These are phyloP conservation scores for Amanita muscaria DNA, from an alignment of 768 basidiomycete species.

Conservation along the genomic window DNA sequence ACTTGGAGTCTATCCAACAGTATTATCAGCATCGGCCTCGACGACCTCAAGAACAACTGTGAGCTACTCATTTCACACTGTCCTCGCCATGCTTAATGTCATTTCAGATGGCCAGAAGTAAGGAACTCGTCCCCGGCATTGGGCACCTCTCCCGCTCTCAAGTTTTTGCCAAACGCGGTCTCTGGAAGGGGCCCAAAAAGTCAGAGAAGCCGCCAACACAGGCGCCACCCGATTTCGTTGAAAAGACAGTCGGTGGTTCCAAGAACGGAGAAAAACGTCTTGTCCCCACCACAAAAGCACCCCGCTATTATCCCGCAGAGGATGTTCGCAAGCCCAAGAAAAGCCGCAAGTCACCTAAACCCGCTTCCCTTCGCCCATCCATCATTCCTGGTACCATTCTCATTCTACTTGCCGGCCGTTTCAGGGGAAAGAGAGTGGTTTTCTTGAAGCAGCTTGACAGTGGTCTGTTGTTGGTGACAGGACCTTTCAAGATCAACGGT, in stretches of 20 bases:
- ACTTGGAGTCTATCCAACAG: slow-evolving; percentile 23
- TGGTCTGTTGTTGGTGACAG: slow-evolving; percentile 91
- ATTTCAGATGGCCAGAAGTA: slow-evolving; percentile 75
- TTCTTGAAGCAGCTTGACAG: slow-evolving; percentile 93
- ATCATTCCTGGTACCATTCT: slow-evolving; percentile 93
- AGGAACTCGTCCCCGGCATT: slow-evolving; percentile 74
- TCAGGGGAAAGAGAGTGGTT: slow-evolving; percentile 96
- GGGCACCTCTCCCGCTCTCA: slow-evolving; percentile 79
- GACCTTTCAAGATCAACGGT: slow-evolving; percentile 97
- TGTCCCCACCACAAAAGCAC: slow-evolving; percentile 77
- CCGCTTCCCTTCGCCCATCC: slow-evolving; percentile 69
- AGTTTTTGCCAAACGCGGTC: slow-evolving; percentile 70
- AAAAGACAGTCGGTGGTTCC: slow-evolving; percentile 79
- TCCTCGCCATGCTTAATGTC: slow-evolving; percentile 12
- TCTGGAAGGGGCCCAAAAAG: slow-evolving; percentile 83
- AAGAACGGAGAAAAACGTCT: slow-evolving; percentile 88
- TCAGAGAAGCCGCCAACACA: slow-evolving; percentile 53
- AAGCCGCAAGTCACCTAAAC: slow-evolving; percentile 79
- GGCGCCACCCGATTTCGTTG: slow-evolving; percentile 53
- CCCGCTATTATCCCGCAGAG: slow-evolving; percentile 92
- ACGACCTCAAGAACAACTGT: slow-evolving; percentile 45
- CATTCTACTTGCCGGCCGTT: slow-evolving; percentile 95
- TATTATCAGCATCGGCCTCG: slow-evolving; percentile 39
- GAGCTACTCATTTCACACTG: slow-evolving; percentile 15
- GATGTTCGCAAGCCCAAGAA: slow-evolving; percentile 89